Evolutionary conservation across 352 stramenopile genomes (phyloP), one percentile per base, ranked within the genome.

Genomic region (Phytophthora chlamydospora): DNA sequence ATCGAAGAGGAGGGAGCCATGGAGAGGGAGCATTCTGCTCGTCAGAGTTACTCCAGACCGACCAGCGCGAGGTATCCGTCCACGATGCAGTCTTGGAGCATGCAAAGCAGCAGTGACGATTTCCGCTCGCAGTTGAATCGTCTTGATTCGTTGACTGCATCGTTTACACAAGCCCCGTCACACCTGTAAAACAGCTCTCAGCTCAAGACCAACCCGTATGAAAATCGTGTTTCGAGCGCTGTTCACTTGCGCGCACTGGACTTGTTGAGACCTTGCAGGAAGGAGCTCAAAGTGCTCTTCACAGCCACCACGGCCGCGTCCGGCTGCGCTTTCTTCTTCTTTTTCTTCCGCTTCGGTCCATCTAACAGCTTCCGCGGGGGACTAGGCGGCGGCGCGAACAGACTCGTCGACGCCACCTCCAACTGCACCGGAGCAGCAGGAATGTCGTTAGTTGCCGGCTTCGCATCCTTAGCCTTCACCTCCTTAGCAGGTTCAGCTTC

Each of bases 281-380:
- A 90, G 2, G 83, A 85, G 53, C 63, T 88, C 16, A 92, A 51
- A 17, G 59, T 87, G 63, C 71, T 91, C 61, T 92, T 90, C 16
- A 89, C 83, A 44, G 80, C 76, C 0, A 63, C 48, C 2, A 71
- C 61, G 3, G 79, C 77, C 8, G 75, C 62, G 38, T 86, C 61
- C 0, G 65, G 46, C 6, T 58, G 58, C 3, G 27, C 2, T 24
- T 50, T 68, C 29, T 85, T 80, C 33, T 89, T 89, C 56, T 93
- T 92, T 55, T 91, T 91, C 59, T 86, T 85, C 42, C 76, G 73
- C 52, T 85, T 89, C 2, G 76, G 74, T 24, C 73, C 76, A 35
- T 95, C 86, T 5, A 95, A 61, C 29, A 95, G 63, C 57, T 88
- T 90, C 14, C 82, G 59, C 24, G 84, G 83, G 0, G 80, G 81